phyloP scores from a whole-genome alignment of 257 asterid species.

The Coffea eugenioides region DNA sequence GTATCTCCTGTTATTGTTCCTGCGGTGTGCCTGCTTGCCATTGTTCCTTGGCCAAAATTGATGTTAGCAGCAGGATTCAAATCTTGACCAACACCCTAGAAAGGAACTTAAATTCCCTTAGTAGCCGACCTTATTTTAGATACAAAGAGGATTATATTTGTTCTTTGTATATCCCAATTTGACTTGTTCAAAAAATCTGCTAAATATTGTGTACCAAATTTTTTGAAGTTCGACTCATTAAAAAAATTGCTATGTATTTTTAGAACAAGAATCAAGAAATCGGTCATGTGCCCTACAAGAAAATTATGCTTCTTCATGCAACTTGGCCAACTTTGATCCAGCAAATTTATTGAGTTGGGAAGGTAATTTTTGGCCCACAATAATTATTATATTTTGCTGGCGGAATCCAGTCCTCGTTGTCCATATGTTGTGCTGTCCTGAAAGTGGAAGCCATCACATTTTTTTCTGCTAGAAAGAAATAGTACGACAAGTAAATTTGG shows the following conservation, averaged over 20 bases:
- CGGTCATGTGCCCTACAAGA: neutral
- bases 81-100: no score
- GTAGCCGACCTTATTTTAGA: no score
- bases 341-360: constrained; percentile 1
- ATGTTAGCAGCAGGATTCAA: no score
- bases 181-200: neutral
- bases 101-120: no score
- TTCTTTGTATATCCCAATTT: no score
- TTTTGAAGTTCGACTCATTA: neutral
- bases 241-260: neutral
- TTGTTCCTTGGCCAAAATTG: no score
- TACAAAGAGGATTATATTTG: neutral
- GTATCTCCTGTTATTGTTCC: no score
- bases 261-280: neutral
- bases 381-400: constrained; percentile 6
- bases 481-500: neutral
- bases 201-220: neutral
- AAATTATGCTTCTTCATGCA: neutral
- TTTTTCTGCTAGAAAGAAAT: neutral
- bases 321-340: constrained; percentile 10
- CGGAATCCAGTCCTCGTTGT: neutral
- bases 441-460: neutral
- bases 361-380: constrained; percentile 11
- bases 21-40: no score
- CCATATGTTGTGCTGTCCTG: neutral